phyloP scores from a whole-genome alignment of 768 basidiomycete genomes.

The Serendipita sp. region DNA sequence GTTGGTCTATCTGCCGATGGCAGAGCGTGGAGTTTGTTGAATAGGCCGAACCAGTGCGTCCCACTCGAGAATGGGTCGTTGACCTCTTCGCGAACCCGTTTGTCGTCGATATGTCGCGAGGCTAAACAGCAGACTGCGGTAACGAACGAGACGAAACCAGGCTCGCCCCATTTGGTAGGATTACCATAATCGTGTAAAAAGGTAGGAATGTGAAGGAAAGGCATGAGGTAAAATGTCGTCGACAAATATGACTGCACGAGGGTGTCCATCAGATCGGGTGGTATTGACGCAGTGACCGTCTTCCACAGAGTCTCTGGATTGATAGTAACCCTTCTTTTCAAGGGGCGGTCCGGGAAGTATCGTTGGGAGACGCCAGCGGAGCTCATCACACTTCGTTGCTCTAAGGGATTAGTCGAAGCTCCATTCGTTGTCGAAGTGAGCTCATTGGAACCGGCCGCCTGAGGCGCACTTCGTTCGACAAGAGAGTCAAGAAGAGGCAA shows the following conservation, averaged over 20 bases:
- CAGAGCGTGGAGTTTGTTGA: constrained; percentile 70
- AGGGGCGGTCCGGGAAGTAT: constrained; percentile 68
- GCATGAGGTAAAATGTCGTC: constrained; percentile 84
- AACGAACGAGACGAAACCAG: constrained; percentile 86
- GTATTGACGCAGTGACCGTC: constrained; percentile 68
- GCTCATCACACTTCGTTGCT: constrained; percentile 11
- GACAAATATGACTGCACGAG: constrained; percentile 74
- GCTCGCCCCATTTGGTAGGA: constrained; percentile 88
- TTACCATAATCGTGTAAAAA: constrained; percentile 82
- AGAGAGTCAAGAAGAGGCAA: constrained; percentile 74
- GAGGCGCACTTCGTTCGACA: constrained; percentile 44
- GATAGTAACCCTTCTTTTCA: constrained; percentile 48
- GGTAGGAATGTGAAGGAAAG: constrained; percentile 81
- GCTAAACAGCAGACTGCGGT: constrained; percentile 85
- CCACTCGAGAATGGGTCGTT: constrained; percentile 76
- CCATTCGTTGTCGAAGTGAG: constrained; percentile 7
- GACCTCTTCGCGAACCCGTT: constrained; percentile 68
- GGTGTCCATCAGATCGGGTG: constrained; percentile 86
- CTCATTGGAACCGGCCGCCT: constrained; percentile 14
- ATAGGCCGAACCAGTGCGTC: constrained; percentile 81
- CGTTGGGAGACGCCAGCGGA: constrained; percentile 11
- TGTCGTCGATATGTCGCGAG: constrained; percentile 84
- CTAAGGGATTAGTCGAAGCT: not conserved
- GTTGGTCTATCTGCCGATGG: constrained; percentile 81
- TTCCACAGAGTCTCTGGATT: constrained; percentile 83